A percentile compares a stretch with the other conserved stretches of the same genome.
phyloP scores from a whole-genome alignment of 768 basidiomycete species.

The Amanita jacksonii region DNA sequence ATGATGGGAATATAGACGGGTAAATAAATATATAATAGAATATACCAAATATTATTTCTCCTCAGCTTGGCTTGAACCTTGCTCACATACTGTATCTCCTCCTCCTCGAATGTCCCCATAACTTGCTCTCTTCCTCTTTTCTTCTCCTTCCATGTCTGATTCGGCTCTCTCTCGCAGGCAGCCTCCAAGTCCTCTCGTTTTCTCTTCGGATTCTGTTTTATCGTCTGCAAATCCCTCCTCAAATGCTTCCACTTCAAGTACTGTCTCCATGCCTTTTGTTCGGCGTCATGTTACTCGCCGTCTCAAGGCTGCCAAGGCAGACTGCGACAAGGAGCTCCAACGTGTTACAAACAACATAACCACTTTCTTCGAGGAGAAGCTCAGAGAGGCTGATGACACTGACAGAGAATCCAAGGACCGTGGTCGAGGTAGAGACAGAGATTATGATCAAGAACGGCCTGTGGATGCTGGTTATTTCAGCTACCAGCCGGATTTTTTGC shows the following conservation, averaged over 20 bases:
- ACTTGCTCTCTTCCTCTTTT: slow-evolving; percentile 16
- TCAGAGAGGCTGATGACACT: slow-evolving; percentile 66
- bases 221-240: slow-evolving; percentile 34
- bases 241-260: slow-evolving; percentile 52
- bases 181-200: slow-evolving; percentile 75
- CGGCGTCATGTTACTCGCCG: slow-evolving; percentile 88
- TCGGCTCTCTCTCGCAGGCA: slow-evolving; percentile 40
- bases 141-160: slow-evolving; percentile 50
- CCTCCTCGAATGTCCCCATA: slow-evolving; percentile 18
- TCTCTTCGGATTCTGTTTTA: slow-evolving; percentile 56
- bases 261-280: slow-evolving; percentile 88
- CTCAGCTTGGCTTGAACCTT: neutral
- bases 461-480: slow-evolving; percentile 55
- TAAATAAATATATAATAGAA: slow-evolving; percentile 3
- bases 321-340: slow-evolving; percentile 93
- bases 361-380: slow-evolving; percentile 84
- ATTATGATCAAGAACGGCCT: slow-evolving; percentile 43
- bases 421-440: slow-evolving; percentile 37
- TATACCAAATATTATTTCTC: neutral
- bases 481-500: slow-evolving; percentile 47
- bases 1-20: slow-evolving; percentile 6
- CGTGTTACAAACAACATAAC: slow-evolving; percentile 94
- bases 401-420: slow-evolving; percentile 54
- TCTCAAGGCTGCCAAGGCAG: slow-evolving; percentile 87
- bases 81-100: no score